Evolutionary conservation across 2,329 filamentous ascomycete species (phyloP).

Genomic region (Aspergillus intermedius): DNA sequence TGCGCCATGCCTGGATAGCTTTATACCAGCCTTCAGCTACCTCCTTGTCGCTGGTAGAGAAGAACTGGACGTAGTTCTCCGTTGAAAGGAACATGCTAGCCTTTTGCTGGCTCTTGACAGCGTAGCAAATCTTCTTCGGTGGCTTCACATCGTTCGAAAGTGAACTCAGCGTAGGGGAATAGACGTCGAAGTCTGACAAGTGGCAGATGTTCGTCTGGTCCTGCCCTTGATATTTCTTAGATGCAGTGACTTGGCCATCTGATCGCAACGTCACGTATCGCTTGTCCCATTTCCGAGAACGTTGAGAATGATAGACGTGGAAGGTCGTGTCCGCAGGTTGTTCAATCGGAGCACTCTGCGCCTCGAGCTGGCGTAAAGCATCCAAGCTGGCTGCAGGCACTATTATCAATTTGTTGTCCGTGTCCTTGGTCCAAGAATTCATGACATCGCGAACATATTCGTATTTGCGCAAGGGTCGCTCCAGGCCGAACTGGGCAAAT

Average conservation of each 20-base stretch:
- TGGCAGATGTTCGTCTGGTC: conserved; percentile 69
- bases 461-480: conserved; percentile 76
- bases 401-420: conserved; percentile 67
- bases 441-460: conserved; percentile 80
- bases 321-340: conserved; percentile 62
- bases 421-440: conserved; percentile 85
- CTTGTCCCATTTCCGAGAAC: conserved; percentile 82
- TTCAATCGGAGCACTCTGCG: conserved; percentile 56
- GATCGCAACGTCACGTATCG: conserved; percentile 66
- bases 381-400: conserved; percentile 52
- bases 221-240: conserved; percentile 67
- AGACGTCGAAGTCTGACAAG: conserved; percentile 87
- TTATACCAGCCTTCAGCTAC: conserved; percentile 64
- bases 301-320: conserved; percentile 72
- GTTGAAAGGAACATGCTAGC: conserved; percentile 73
- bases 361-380: conserved; percentile 47
- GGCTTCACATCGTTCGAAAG: conserved; percentile 66
- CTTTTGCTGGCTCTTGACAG: conserved; percentile 88
- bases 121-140: conserved; percentile 79
- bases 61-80: conserved; percentile 87
- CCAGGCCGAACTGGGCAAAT: conserved; percentile 68
- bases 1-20: conserved; percentile 73
- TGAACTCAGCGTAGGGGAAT: conserved; percentile 64
- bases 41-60: conserved; percentile 67
- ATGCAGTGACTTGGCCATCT: conserved; percentile 64